These are phyloP conservation scores for Spathaspora sp. DNA, from an alignment of 805 yeast genomes.

Conservation along the genomic window DNA sequence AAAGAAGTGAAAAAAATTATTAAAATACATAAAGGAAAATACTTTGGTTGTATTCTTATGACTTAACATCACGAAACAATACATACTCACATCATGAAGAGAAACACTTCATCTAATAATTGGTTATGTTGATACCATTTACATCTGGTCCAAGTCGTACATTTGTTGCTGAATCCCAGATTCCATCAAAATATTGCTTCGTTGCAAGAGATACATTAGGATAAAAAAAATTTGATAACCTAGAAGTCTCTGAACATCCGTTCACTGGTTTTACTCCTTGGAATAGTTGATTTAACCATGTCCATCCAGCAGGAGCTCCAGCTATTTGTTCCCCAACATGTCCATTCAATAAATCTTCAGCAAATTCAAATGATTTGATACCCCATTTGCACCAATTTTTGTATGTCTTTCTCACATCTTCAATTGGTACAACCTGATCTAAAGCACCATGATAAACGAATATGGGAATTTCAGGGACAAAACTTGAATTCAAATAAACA, in stretches of 20 bases:
- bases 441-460: constrained; percentile 18
- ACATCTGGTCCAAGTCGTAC: background rate
- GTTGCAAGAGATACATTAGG: constrained; percentile 7
- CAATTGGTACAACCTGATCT: constrained; percentile 18
- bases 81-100: no score
- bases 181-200: background rate
- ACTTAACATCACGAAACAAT: no score
- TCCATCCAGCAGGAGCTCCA: constrained; percentile 20
- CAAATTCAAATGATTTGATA: constrained; percentile 24
- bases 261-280: constrained; percentile 40
- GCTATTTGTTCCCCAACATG: constrained; percentile 20
- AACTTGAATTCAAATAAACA: constrained; percentile 10
- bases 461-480: constrained; percentile 18
- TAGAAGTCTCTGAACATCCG: constrained; percentile 50
- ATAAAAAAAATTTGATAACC: constrained; percentile 45
- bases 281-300: constrained; percentile 18
- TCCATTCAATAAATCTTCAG: constrained; percentile 21
- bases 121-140: background rate
- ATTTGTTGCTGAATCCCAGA: background rate
- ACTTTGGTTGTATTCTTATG: no score
- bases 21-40: no score
- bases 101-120: no score
- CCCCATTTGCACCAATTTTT: constrained; percentile 26
- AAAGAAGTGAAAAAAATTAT: no score
- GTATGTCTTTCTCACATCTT: constrained; percentile 16